A percentile compares a stretch with the other conserved stretches of the same genome.
Conservation (phyloP, 2,329 filamentous ascomycete genomes). For the Ophiostoma tasmaniense region DNA sequence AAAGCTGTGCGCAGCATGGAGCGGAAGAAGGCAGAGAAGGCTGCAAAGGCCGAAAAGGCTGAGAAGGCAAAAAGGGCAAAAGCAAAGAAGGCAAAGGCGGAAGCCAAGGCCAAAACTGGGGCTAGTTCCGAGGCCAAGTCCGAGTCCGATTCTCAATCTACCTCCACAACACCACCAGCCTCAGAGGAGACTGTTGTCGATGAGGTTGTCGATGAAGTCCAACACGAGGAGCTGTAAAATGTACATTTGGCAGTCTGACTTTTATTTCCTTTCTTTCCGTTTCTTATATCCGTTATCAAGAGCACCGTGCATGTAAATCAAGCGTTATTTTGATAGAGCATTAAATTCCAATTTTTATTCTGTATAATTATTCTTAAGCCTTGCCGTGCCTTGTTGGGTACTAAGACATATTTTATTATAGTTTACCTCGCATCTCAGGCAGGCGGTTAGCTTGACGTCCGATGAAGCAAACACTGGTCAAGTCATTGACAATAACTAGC, state of each 20-base stretch:
- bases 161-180: background rate
- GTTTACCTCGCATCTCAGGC: background rate
- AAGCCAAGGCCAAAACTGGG: slow-evolving; percentile 24
- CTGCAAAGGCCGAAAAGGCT: slow-evolving; percentile 32
- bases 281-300: background rate
- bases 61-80: slow-evolving; percentile 21
- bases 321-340: background rate
- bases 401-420: too few relatives aligned
- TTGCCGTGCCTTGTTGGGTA: too few relatives aligned
- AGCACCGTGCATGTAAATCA: background rate
- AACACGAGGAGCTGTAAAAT: slow-evolving; percentile 29
- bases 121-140: slow-evolving; percentile 21
- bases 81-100: slow-evolving; percentile 28
- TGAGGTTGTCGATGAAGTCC: slow-evolving; percentile 18
- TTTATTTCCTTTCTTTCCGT: too few relatives aligned
- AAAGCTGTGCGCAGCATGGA: slow-evolving; percentile 53
- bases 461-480: background rate
- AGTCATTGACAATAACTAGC: background rate
- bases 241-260: background rate
- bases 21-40: slow-evolving; percentile 35
- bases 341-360: background rate
- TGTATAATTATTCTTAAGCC: too few relatives aligned
- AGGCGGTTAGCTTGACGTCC: background rate
- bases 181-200: background rate
- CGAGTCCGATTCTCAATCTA: slow-evolving; percentile 19